Evolutionary conservation across 2,329 filamentous ascomycete species (phyloP).

Genomic region (Colletotrichum horii): DNA sequence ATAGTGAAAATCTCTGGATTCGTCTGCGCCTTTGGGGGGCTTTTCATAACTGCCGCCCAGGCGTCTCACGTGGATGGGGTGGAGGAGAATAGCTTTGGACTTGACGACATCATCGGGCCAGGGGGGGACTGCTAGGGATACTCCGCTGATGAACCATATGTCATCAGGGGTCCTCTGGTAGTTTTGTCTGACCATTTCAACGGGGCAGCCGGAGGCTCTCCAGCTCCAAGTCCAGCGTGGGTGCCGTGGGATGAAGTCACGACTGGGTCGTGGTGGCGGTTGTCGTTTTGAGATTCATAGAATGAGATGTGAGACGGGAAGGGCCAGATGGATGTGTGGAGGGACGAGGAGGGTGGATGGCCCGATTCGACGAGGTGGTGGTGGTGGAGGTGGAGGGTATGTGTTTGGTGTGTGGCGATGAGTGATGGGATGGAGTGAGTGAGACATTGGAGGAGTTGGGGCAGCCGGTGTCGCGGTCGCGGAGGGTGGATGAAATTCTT

Average conservation of each 20-base stretch:
- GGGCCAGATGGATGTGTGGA: not conserved
- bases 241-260: not conserved
- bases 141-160: not conserved
- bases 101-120: not conserved
- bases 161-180: not conserved
- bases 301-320: not conserved
- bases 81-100: not conserved
- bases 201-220: not conserved
- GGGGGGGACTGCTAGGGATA: not conserved
- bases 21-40: not conserved
- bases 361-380: not conserved
- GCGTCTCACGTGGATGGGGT: not conserved
- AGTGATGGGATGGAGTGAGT: not conserved
- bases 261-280: not conserved
- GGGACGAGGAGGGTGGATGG: not conserved
- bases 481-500: not conserved
- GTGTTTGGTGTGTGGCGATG: not conserved
- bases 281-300: not conserved
- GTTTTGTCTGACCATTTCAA: not conserved
- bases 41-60: not conserved
- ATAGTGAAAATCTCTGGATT: not conserved
- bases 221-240: not conserved
- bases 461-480: not conserved
- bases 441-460: not conserved
- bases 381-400: not conserved